These are phyloP conservation scores for Talaromyces amestolkiae DNA, from an alignment of 2,329 filamentous ascomycete genomes.

Conservation along the genomic window DNA sequence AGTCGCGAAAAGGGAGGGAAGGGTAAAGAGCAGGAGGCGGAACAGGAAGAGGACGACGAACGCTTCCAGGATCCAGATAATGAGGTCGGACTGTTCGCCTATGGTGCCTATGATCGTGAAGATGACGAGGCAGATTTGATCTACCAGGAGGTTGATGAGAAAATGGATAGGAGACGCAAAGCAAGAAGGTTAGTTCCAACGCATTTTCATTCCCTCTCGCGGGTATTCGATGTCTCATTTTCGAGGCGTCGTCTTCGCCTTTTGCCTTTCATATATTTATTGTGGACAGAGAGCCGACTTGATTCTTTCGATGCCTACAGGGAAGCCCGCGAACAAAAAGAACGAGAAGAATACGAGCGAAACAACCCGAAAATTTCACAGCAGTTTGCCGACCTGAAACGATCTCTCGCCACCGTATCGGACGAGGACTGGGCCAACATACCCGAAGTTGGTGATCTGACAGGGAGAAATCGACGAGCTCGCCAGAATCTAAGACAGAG, in stretches of 20 bases:
- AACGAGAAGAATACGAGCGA: slow-evolving; percentile 91
- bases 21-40: slow-evolving; percentile 66
- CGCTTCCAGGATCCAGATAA: slow-evolving; percentile 96
- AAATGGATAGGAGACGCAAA: slow-evolving; percentile 88
- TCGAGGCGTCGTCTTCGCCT: slow-evolving; percentile 58
- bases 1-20: slow-evolving; percentile 64
- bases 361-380: slow-evolving; percentile 98
- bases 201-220: slow-evolving; percentile 23
- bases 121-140: slow-evolving; percentile 97
- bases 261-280: slow-evolving; percentile 58
- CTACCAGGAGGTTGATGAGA: slow-evolving; percentile 93
- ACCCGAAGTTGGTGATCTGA: slow-evolving; percentile 94
- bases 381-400: slow-evolving; percentile 94
- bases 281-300: slow-evolving; percentile 77
- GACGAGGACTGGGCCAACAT: slow-evolving; percentile 97
- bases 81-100: slow-evolving; percentile 91
- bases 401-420: slow-evolving; percentile 79
- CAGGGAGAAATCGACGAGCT: slow-evolving; percentile 83
- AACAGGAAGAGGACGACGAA: slow-evolving; percentile 72
- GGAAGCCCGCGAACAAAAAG: slow-evolving; percentile 89
- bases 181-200: slow-evolving; percentile 71
- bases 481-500: slow-evolving; percentile 79
- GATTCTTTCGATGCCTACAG: slow-evolving; percentile 61
- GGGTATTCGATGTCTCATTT: slow-evolving; percentile 21
- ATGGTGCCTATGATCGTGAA: slow-evolving; percentile 93